Conservation (phyloP, 257 asterid species). For the Dorcoceras hygrometricum region DNA sequence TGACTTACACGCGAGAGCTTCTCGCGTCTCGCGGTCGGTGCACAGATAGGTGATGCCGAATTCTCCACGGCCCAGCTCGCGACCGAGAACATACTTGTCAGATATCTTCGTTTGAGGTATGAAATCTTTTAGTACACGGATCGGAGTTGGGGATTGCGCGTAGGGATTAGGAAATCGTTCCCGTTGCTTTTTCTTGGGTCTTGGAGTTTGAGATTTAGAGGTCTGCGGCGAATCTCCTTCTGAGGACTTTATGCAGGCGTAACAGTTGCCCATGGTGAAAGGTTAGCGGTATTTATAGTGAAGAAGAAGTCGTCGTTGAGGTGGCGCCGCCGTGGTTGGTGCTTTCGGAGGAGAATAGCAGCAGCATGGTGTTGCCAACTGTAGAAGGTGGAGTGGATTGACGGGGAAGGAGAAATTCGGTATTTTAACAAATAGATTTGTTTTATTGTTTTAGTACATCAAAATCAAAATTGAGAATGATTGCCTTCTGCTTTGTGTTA, state of each 20-base stretch:
- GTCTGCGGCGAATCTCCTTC: slow-evolving; percentile 26
- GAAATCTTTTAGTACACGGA: slow-evolving; percentile 77
- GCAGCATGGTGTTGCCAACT: neutral
- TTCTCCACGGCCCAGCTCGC: slow-evolving; percentile 94
- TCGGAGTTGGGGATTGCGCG: slow-evolving; percentile 52
- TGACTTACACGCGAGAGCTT: slow-evolving; percentile 88
- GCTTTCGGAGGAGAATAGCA: neutral
- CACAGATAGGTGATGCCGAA: slow-evolving; percentile 90
- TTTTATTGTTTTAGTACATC: neutral
- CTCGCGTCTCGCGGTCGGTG: slow-evolving; percentile 82
- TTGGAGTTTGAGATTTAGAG: slow-evolving; percentile 31
- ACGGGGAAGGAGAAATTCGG: neutral
- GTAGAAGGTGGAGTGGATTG: neutral
- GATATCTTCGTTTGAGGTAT: slow-evolving; percentile 52
- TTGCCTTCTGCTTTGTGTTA: neutral
- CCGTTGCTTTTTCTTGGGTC: slow-evolving; percentile 39
- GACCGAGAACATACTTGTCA: slow-evolving; percentile 75
- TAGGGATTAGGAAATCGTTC: slow-evolving; percentile 70
- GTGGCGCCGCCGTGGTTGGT: neutral
- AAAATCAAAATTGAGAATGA: neutral
- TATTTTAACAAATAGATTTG: too few relatives aligned
- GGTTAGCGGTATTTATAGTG: neutral
- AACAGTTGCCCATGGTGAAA: slow-evolving; percentile 73
- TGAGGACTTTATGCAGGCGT: slow-evolving; percentile 67
- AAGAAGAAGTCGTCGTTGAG: neutral